Percentiles rank a stretch among this genome's conserved stretches.
Evolutionary conservation across 1,139 yeast genomes (phyloP).

Genomic region (Saccharomycopsis hybrid): DNA sequence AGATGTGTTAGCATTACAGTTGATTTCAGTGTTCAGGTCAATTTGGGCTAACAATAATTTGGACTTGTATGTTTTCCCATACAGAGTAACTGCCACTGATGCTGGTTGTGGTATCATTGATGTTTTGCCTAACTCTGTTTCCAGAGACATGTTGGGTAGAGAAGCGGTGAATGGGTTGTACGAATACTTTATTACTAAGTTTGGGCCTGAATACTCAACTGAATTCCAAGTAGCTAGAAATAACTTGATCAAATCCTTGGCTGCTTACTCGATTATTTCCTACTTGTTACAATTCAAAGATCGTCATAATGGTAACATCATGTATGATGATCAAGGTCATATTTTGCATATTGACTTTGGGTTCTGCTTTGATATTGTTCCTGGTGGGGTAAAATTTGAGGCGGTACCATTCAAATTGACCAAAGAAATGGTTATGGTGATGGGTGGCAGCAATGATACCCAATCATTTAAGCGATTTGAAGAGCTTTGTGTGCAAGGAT

Average conservation of each 20-base stretch:
- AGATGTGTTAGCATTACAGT: conserved; percentile 89
- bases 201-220: conserved; percentile 87
- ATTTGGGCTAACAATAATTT: conserved; percentile 86
- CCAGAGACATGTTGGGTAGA: conserved; percentile 97
- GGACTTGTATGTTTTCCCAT: conserved; percentile 86
- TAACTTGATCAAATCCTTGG: conserved; percentile 87
- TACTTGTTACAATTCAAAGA: conserved; percentile 92
- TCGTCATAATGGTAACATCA: conserved; percentile 97
- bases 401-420: conserved; percentile 97
- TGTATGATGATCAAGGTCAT: conserved; percentile 96
- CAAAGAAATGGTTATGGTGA: conserved; percentile 90
- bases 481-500: conserved; percentile 90
- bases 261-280: conserved; percentile 93
- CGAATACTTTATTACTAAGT: conserved; percentile 86
- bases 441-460: conserved; percentile 83
- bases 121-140: conserved; percentile 88
- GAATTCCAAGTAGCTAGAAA: conserved; percentile 89
- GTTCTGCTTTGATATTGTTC: conserved; percentile 96
- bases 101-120: conserved; percentile 99
- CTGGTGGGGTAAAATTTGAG: conserved; percentile 97
- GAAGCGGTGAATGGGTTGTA: conserved; percentile 97
- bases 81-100: conserved; percentile 96
- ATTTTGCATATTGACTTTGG: conserved; percentile 96
- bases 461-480: conserved; percentile 94
- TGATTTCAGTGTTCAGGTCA: conserved; percentile 84